These are phyloP conservation scores for Tarenaya hassleriana DNA, from an alignment of 345 rosid species.

Conservation along the genomic window DNA sequence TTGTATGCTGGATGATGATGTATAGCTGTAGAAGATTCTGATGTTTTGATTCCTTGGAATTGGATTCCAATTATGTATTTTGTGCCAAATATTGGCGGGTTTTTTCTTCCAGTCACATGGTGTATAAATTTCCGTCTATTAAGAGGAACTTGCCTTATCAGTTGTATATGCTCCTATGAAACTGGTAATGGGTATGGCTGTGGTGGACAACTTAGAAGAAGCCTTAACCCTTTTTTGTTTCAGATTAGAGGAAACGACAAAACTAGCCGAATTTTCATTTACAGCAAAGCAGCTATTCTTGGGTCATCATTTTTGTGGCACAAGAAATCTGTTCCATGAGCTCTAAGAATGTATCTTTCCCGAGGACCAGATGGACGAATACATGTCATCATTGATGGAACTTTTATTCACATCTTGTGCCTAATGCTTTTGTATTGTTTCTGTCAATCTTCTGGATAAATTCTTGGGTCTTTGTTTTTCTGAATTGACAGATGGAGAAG, in stretches of 20 bases:
- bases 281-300: background rate
- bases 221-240: too few species aligned
- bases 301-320: slow-evolving; percentile 7
- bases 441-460: too few species aligned
- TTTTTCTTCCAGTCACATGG: too few species aligned
- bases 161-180: slow-evolving; percentile 2
- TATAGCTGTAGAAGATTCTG: slow-evolving; percentile 13
- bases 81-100: background rate
- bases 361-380: background rate
- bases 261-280: background rate
- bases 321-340: background rate
- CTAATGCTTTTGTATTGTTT: background rate
- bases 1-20: slow-evolving; percentile 25
- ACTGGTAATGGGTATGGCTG: slow-evolving; percentile 3
- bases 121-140: background rate
- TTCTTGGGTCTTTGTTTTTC: too few species aligned
- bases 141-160: background rate
- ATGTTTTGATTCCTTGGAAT: slow-evolving; percentile 12
- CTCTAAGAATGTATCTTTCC: too few species aligned
- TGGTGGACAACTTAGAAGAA: background rate
- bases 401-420: slow-evolving; percentile 1
- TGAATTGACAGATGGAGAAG: too few species aligned
- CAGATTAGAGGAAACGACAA: background rate
- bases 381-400: background rate
- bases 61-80: slow-evolving; percentile 19